Conservation (phyloP, 2,329 filamentous ascomycete genomes). For the Cordyceps javanica region DNA sequence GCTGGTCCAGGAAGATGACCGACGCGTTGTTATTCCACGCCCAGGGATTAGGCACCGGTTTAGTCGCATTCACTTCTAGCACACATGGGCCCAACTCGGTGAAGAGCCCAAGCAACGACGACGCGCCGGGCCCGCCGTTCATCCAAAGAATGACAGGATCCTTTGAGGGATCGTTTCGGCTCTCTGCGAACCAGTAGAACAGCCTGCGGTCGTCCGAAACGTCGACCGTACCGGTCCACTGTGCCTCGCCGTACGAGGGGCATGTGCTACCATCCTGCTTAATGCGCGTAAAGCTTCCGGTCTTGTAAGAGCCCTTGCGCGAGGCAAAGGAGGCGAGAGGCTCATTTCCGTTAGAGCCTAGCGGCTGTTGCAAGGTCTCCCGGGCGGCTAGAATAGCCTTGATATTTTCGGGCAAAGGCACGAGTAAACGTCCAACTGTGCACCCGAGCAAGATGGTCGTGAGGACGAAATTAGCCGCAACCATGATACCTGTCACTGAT, state of each 20-base stretch:
- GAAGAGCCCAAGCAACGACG: constrained; percentile 44
- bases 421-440: not conserved
- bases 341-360: not conserved
- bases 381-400: not conserved
- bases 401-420: not conserved
- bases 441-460: not conserved
- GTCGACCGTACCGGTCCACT: constrained; percentile 12
- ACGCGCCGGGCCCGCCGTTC: constrained; percentile 88
- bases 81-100: constrained; percentile 16
- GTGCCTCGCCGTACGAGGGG: constrained; percentile 2
- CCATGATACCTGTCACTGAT: not conserved
- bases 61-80: constrained; percentile 12
- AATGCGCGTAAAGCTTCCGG: not conserved
- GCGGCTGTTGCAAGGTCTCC: not conserved
- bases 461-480: not conserved
- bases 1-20: constrained; percentile 40
- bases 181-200: constrained; percentile 76
- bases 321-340: not conserved
- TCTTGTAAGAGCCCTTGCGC: not conserved
- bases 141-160: constrained; percentile 84
- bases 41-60: constrained; percentile 15
- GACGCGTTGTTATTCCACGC: constrained; percentile 18
- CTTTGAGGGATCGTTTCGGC: constrained; percentile 84
- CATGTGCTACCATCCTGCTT: constrained; percentile 1
- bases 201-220: constrained; percentile 5